A percentile compares a stretch with the other conserved stretches of the same genome.
These are phyloP conservation scores for Metarhizium robertsii DNA, from an alignment of 2,329 filamentous ascomycete species.

Conservation along the genomic window DNA sequence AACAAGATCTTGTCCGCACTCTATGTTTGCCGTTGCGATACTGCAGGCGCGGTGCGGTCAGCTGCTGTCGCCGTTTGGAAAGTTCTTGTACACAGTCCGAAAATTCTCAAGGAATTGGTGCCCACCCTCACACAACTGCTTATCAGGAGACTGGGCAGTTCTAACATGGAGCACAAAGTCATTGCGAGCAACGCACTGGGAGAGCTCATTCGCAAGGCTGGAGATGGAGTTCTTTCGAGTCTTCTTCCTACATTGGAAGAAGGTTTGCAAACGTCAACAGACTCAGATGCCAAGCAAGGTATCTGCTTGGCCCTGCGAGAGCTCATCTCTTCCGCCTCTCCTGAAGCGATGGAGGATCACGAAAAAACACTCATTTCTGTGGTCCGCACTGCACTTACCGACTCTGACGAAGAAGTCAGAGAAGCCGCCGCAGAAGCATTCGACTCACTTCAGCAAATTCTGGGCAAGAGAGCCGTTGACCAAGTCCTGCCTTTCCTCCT, in stretches of 20 bases:
- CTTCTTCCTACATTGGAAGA: slow-evolving; percentile 88
- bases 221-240: slow-evolving; percentile 82
- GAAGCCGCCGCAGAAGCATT: slow-evolving; percentile 97
- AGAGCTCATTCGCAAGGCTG: slow-evolving; percentile 93
- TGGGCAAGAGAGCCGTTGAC: slow-evolving; percentile 91
- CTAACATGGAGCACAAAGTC: slow-evolving; percentile 97
- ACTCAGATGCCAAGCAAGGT: slow-evolving; percentile 89
- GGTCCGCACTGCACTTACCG: slow-evolving; percentile 84
- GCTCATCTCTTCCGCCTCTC: slow-evolving; percentile 79
- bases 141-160: slow-evolving; percentile 85
- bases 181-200: slow-evolving; percentile 96
- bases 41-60: slow-evolving; percentile 78
- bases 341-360: slow-evolving; percentile 84
- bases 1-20: slow-evolving; percentile 96
- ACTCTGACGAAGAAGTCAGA: slow-evolving; percentile 79
- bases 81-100: slow-evolving; percentile 83
- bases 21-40: slow-evolving; percentile 97
- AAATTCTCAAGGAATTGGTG: slow-evolving; percentile 88
- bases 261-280: slow-evolving; percentile 76
- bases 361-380: slow-evolving; percentile 93
- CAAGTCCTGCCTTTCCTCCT: slow-evolving; percentile 91
- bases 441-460: slow-evolving; percentile 83
- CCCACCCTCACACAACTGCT: slow-evolving; percentile 92
- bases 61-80: slow-evolving; percentile 96
- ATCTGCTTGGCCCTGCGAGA: slow-evolving; percentile 95